phyloP scores from a whole-genome alignment of 2,329 filamentous ascomycete genomes.

The Fusarium fracticaudum region DNA sequence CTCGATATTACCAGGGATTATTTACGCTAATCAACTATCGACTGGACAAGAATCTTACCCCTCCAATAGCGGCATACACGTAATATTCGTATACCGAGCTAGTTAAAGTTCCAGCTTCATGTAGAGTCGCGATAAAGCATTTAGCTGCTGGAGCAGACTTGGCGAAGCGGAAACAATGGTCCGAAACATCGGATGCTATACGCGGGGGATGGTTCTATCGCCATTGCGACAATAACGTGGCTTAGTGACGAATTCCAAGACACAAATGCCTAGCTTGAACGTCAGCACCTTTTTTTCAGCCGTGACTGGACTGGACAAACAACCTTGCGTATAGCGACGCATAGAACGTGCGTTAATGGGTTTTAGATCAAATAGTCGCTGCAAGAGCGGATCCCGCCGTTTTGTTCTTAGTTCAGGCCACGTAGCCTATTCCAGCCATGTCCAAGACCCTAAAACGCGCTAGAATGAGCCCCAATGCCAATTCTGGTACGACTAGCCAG shows the following conservation, averaged over 20 bases:
- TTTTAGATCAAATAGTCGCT: neutral
- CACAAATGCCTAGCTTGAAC: neutral
- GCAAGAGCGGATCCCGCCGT: neutral
- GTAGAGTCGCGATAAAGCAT: neutral
- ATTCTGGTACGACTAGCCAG: neutral
- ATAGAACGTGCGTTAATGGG: neutral
- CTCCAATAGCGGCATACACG: neutral
- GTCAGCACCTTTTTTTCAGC: neutral
- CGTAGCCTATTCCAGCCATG: neutral
- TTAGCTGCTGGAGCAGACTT: neutral
- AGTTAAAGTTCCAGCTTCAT: neutral
- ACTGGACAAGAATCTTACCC: neutral
- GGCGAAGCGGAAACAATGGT: neutral
- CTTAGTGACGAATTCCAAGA: neutral
- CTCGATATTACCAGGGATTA: neutral
- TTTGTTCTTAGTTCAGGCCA: neutral
- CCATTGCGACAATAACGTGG: neutral
- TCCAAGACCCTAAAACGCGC: neutral
- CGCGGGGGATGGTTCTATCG: neutral
- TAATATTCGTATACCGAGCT: neutral
- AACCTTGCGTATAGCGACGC: neutral
- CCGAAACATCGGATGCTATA: neutral
- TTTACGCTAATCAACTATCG: fast-evolving
- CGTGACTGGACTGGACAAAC: neutral
- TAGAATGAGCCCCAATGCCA: neutral